These are phyloP conservation scores for Sindora glabra DNA, from an alignment of 306 rosid genomes.

Conservation along the genomic window DNA sequence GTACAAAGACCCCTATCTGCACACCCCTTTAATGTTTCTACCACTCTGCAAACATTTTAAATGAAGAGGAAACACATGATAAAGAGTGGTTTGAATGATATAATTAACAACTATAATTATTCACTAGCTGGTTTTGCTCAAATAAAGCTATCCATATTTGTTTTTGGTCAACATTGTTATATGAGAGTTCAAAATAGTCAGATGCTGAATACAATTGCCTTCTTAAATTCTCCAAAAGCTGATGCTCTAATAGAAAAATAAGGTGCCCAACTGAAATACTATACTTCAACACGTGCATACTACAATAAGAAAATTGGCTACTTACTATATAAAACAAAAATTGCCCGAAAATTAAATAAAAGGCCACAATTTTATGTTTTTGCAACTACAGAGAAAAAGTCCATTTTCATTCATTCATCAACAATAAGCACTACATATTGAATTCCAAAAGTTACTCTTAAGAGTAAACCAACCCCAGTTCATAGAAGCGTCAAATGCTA, in stretches of 20 bases:
- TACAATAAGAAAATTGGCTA: too few species aligned
- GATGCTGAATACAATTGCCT: too few species aligned
- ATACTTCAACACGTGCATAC: too few species aligned
- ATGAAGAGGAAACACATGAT: background rate
- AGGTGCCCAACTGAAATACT: too few species aligned
- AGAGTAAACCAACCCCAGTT: conserved; percentile 20
- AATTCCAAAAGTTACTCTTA: conserved; percentile 15
- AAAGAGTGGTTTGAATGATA: background rate
- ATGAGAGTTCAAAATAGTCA: too few species aligned
- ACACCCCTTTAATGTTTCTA: conserved; percentile 73
- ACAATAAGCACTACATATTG: conserved; percentile 14
- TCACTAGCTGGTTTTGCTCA: background rate
- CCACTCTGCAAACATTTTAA: conserved; percentile 40
- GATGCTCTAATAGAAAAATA: too few species aligned
- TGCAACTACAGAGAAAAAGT: conserved; percentile 16
- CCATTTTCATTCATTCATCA: too few species aligned
- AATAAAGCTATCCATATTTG: conserved; percentile 45
- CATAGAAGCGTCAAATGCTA: conserved; percentile 22
- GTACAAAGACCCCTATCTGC: conserved; percentile 73
- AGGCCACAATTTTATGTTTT: background rate
- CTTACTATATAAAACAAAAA: conserved; percentile 71
- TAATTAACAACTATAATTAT: background rate
- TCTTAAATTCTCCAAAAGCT: too few species aligned
- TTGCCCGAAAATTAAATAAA: background rate
- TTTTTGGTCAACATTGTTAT: conserved; percentile 64